These are phyloP conservation scores for Paraconiothyrium brasiliense DNA, from an alignment of 2,329 filamentous ascomycete genomes.

Conservation along the genomic window DNA sequence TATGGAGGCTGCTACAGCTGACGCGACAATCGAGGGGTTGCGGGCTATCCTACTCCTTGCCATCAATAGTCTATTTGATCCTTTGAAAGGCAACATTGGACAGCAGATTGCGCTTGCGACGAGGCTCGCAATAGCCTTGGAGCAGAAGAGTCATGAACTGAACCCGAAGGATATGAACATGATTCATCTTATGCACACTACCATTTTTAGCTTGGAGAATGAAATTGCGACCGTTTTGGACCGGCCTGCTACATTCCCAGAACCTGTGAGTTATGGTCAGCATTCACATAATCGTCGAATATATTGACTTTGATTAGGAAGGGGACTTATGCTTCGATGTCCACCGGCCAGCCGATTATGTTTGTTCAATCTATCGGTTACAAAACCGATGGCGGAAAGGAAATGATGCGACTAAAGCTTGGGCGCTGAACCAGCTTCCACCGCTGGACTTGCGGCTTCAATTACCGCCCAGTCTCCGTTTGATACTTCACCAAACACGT, in stretches of 20 bases:
- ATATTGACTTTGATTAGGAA: slow-evolving; percentile 31
- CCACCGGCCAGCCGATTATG: slow-evolving; percentile 39
- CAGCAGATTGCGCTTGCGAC: slow-evolving; percentile 49
- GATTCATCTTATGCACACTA: slow-evolving; percentile 45
- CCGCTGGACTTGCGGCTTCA: slow-evolving; percentile 34
- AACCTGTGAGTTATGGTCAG: slow-evolving; percentile 35
- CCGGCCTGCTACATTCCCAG: slow-evolving; percentile 46
- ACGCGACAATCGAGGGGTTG: slow-evolving; percentile 43
- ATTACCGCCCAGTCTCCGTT: slow-evolving; percentile 40
- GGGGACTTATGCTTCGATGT: slow-evolving; percentile 41
- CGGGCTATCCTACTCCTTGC: slow-evolving; percentile 45
- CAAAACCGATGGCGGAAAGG: slow-evolving; percentile 49
- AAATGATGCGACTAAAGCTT: slow-evolving; percentile 29
- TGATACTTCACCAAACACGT: slow-evolving; percentile 44
- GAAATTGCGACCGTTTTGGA: slow-evolving; percentile 47
- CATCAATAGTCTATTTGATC: slow-evolving; percentile 49
- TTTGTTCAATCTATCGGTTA: slow-evolving; percentile 47
- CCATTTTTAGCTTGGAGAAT: slow-evolving; percentile 49
- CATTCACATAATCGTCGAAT: background rate
- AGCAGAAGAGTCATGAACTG: slow-evolving; percentile 40
- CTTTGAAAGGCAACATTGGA: slow-evolving; percentile 45
- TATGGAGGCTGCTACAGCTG: slow-evolving; percentile 44
- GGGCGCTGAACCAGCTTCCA: slow-evolving; percentile 36
- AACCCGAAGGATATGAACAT: slow-evolving; percentile 30
- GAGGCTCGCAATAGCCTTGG: slow-evolving; percentile 43